Percentiles rank a stretch among this genome's conserved stretches.
phyloP scores from a whole-genome alignment of 2,329 filamentous ascomycete species.

The Stemphylium lycopersici region DNA sequence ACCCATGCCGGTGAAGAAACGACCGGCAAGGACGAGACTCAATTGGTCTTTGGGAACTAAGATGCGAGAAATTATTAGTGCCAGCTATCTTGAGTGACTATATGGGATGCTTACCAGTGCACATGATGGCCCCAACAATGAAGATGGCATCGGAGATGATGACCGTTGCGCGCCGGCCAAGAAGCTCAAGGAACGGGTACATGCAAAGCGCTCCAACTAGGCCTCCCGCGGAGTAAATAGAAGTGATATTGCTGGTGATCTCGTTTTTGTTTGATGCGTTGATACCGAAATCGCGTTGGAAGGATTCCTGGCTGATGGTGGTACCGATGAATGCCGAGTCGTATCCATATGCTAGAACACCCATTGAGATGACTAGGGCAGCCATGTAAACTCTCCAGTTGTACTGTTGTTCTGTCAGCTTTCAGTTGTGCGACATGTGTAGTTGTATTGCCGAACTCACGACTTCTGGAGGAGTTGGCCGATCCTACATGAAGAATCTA shows the following conservation, averaged over 20 bases:
- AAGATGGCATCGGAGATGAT: conserved; percentile 56
- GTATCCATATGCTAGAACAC: conserved; percentile 54
- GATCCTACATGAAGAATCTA: conserved; percentile 41
- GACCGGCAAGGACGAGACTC: conserved; percentile 51
- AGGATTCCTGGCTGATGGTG: conserved; percentile 58
- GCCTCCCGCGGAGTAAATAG: conserved; percentile 57
- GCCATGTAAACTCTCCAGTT: conserved; percentile 60
- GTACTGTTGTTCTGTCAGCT: conserved; percentile 42
- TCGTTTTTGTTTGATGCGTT: conserved; percentile 44
- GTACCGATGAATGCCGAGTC: conserved; percentile 63
- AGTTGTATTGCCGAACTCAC: conserved; percentile 22
- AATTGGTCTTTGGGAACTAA: conserved; percentile 40
- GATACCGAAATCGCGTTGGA: conserved; percentile 53
- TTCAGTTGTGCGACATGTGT: background rate
- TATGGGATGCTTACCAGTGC: conserved; percentile 27
- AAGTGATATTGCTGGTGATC: conserved; percentile 57
- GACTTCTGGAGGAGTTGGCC: conserved; percentile 62
- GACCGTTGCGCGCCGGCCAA: conserved; percentile 60
- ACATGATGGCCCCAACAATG: conserved; percentile 49
- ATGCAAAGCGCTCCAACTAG: conserved; percentile 60
- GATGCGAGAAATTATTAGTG: background rate
- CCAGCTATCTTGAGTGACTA: background rate
- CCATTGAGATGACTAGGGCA: conserved; percentile 57
- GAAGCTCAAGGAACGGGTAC: conserved; percentile 53
- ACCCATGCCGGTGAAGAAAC: conserved; percentile 48